phyloP scores from a whole-genome alignment of 148 eudicot species.

The Cornus kousa region DNA sequence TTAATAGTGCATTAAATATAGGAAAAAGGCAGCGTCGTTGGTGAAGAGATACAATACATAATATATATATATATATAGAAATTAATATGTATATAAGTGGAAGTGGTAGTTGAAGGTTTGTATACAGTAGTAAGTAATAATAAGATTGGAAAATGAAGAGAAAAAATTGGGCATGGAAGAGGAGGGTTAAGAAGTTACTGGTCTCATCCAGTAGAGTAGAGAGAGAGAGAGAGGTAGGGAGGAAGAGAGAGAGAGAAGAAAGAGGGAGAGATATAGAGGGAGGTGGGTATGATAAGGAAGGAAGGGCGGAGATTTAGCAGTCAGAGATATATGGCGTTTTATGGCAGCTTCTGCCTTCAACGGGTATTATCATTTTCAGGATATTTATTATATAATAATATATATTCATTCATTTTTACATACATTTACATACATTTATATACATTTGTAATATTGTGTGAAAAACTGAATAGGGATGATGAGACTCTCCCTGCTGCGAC shows the following conservation, averaged over 20 bases:
- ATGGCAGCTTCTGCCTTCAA: conserved; percentile 37
- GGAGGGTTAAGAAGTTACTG: background rate
- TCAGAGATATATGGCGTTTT: conserved; percentile 65
- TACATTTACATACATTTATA: too few relatives aligned
- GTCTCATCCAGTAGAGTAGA: conserved; percentile 7
- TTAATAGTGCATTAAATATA: conserved; percentile 33
- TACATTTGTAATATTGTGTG: too few relatives aligned
- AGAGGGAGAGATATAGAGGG: conserved; percentile 20
- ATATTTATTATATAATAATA: background rate
- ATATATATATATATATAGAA: too few relatives aligned
- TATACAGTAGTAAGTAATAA: background rate
- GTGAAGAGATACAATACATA: background rate
- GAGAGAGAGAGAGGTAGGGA: conserved; percentile 14
- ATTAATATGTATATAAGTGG: background rate
- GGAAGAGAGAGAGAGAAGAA: background rate
- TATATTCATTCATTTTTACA: too few relatives aligned
- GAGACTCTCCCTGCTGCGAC: background rate
- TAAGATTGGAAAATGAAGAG: conserved; percentile 20
- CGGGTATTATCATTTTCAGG: conserved; percentile 16
- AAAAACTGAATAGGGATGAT: background rate
- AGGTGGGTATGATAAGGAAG: conserved; percentile 75
- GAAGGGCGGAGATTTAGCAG: conserved; percentile 95
- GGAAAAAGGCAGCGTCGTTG: background rate
- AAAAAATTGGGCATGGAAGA: conserved; percentile 1
- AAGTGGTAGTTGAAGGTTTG: background rate